Percentiles rank a stretch among this genome's conserved stretches.
Evolutionary conservation across 108 stramenopile species (phyloP).

Genomic region (Fragilariopsis cylindrus): DNA sequence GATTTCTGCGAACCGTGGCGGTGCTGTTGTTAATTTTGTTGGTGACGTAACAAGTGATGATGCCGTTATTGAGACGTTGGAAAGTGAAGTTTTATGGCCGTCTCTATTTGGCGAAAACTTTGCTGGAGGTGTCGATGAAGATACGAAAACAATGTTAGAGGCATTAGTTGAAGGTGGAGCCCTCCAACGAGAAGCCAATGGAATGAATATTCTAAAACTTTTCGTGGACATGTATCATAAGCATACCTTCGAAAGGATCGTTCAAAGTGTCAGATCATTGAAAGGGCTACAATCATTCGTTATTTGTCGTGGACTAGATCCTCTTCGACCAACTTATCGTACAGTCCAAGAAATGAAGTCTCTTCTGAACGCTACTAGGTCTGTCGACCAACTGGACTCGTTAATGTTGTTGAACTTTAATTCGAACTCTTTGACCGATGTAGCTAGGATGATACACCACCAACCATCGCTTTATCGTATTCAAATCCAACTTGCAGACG

Average conservation of each 20-base stretch:
- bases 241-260: constrained; percentile 23
- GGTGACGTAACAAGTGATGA: not conserved
- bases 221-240: constrained; percentile 29
- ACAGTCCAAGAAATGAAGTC: constrained; percentile 17
- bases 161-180: not conserved
- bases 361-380: constrained; percentile 14
- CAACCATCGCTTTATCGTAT: not conserved
- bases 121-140: not conserved
- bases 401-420: constrained; percentile 12
- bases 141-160: not conserved
- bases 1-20: not conserved
- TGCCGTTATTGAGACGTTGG: not conserved
- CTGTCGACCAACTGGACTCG: constrained; percentile 7
- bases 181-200: constrained; percentile 5
- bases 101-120: not conserved
- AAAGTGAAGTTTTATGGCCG: not conserved
- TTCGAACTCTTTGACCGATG: not conserved
- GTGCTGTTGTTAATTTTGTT: not conserved
- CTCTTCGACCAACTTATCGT: not conserved
- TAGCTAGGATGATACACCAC: constrained; percentile 13
- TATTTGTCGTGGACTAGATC: constrained; percentile 9
- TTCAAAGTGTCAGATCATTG: constrained; percentile 8
- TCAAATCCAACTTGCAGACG: constrained; percentile 7
- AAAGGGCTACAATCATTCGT: not conserved
- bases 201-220: constrained; percentile 6